Evolutionary conservation across 2,329 filamentous ascomycete genomes (phyloP).

Genomic region (Hypocrella siamensis): DNA sequence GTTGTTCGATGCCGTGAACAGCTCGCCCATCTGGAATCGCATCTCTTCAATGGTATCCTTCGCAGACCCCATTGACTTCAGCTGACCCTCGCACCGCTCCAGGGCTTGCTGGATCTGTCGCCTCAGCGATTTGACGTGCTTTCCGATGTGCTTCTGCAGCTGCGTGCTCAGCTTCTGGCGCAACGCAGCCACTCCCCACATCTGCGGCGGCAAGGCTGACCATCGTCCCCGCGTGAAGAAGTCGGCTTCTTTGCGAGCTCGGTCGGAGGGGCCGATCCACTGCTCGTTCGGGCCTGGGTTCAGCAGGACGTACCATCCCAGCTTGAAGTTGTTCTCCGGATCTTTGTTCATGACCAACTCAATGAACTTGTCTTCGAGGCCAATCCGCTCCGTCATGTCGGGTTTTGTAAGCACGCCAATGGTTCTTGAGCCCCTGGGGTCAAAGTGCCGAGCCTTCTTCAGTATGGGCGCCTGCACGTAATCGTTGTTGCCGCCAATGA

Average conservation of each 20-base stretch:
- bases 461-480: slow-evolving; percentile 36
- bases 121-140: slow-evolving; percentile 32
- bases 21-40: slow-evolving; percentile 35
- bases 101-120: slow-evolving; percentile 34
- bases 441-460: slow-evolving; percentile 33
- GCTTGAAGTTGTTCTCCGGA: slow-evolving; percentile 31
- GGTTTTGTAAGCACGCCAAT: slow-evolving; percentile 38
- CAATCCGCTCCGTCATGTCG: slow-evolving; percentile 35
- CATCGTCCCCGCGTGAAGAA: slow-evolving; percentile 35
- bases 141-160: slow-evolving; percentile 34
- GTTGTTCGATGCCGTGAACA: slow-evolving; percentile 35
- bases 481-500: slow-evolving; percentile 38
- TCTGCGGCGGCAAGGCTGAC: slow-evolving; percentile 27
- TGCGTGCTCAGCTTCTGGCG: slow-evolving; percentile 33
- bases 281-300: slow-evolving; percentile 31
- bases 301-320: slow-evolving; percentile 35
- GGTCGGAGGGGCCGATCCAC: slow-evolving; percentile 26
- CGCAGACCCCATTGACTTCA: slow-evolving; percentile 32
- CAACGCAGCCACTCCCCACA: slow-evolving; percentile 29
- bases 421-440: slow-evolving; percentile 30
- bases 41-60: slow-evolving; percentile 37
- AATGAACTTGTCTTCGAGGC: slow-evolving; percentile 37
- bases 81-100: slow-evolving; percentile 30
- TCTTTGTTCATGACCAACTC: slow-evolving; percentile 36
- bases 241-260: slow-evolving; percentile 25